Base-by-base conservation (phyloP, 257 asterid genomes). In the Penstemon eatonii region DNA sequence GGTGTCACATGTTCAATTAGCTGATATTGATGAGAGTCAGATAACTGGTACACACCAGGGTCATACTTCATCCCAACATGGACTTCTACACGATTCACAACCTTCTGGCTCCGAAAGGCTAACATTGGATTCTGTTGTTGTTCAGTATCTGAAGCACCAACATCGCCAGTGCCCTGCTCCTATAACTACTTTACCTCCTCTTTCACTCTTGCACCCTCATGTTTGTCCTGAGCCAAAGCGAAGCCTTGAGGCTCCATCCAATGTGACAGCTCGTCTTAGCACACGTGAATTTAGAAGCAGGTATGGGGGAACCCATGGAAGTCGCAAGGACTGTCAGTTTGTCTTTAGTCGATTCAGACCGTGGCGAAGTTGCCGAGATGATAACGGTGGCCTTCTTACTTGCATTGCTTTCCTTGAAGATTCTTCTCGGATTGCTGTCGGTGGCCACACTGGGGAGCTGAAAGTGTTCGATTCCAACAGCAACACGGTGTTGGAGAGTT, bases 81-180 rank as follows among this genome's bases (percentile, higher is more conserved):
- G 86, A 63, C 83, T 77, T 74, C 60, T 72, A 25, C 78, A 72
- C 49, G 97, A 94, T 8, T 77, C 84, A 47, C 99, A 85, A 70
- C 85, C 85, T 68, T 78, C 86, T 13, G 81, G 69, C 57, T 52
- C 79, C 9, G 99, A 94, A 72, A 84, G 99, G 49, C 74, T 87
- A 60, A 89, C 95, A 37, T 77, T 94, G 82, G 99, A 94, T 75
- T 91, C 99, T 50, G 70, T 94, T 40, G 96, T 91, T 66, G 88
- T 94, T 83, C 99, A 94, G 78, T 91, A 82, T 79, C 82, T 94
- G 79, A 94, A 94, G 82, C 96, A 94, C 73, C 99, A 94, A 68
- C 99, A 94, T 80, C 96, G 96, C 54, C 97, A 94, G 64, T 94
- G 99, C 78, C 87, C 96, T 42, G 96, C 99, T 72, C 99, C 99